Base-by-base conservation (phyloP, 495 filamentous ascomycete genomes). In the Terfezia claveryi region DNA sequence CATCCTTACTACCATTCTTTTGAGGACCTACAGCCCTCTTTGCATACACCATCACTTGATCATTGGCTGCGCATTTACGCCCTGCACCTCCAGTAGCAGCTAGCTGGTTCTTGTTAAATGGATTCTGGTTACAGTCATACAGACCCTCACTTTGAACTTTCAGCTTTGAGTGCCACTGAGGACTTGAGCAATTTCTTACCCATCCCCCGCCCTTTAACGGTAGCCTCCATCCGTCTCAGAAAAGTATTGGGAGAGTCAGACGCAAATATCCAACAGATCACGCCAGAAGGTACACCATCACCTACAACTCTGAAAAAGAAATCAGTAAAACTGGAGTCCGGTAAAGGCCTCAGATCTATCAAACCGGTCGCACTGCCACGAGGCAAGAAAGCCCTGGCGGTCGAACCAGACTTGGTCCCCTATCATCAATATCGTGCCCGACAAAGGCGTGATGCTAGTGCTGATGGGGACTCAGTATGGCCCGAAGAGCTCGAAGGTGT, bases 401-500 rank as follows among this genome's bases (percentile, higher is more conserved):
- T 50, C 38, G 58, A 65, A 41, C 54, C 53, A 49, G 62, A 64
- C 23, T 51, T 64, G 49, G 56, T 64, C 36, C 62, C 62, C n/a
- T 64, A 64, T 44, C 58, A 59, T 46, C 62, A 65, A 50, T 65
- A 65, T 51, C 57, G 62, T 32, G 63, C 62, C 49, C 56, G 63
- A 14, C 62, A 65, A 55, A 57, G 62, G 38, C 57, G 62, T 53
- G 63, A 65, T 38, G 57, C 59, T 37, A 56, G 59, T 36, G 55
- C 58, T 59, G 60, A 62, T 23, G 62, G 59, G 1, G 63, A 64
- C 16, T 63, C 63, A 11, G 63, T 82, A 59, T 96, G 89, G 89
- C 81, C 87, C 6, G 80, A 87, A 58, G 70, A 80, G 58, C 68
- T 95, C 14, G 91, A 98, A 66, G 74, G 81, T 65, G 83, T 85